Conservation (phyloP, 495 filamentous ascomycete species). For the Filosporella fistucella region DNA sequence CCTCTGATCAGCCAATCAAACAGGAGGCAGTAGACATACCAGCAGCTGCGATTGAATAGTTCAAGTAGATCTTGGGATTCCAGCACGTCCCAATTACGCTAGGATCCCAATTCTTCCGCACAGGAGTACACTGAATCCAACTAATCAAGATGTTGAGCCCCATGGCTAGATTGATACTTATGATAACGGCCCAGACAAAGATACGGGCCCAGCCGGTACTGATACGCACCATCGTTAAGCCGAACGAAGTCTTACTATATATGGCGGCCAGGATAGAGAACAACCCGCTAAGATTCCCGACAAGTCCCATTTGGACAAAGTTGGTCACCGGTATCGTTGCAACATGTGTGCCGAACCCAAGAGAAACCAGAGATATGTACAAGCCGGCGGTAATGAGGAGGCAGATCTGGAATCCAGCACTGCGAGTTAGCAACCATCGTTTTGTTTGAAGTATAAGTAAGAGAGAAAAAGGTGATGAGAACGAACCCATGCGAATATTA, state of each 20-base stretch:
- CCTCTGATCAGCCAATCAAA: no score
- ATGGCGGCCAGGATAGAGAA: conserved; percentile 6
- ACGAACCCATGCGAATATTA: no score
- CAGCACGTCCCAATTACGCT: conserved; percentile 32
- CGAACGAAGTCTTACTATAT: conserved; percentile 9
- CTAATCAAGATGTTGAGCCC: conserved; percentile 33
- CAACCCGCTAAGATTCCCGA: conserved; percentile 7
- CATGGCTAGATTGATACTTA: conserved; percentile 32
- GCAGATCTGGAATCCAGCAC: no score
- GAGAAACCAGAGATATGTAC: no score
- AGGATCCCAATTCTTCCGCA: conserved; percentile 28
- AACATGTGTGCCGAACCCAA: no score
- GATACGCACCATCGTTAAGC: conserved; percentile 17
- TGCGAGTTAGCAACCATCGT: no score
- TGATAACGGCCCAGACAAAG: conserved; percentile 27
- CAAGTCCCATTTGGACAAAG: no score
- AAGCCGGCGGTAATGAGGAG: no score
- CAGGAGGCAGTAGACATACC: no score
- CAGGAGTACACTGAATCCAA: conserved; percentile 33
- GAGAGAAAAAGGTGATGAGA: no score
- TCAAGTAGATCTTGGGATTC: conserved; percentile 12
- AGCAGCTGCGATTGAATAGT: neutral
- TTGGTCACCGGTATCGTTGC: no score
- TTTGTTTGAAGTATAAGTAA: no score
- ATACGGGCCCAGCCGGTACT: conserved; percentile 26